Conservation (phyloP, 805 yeast genomes). For the Osmozyma mogii region DNA sequence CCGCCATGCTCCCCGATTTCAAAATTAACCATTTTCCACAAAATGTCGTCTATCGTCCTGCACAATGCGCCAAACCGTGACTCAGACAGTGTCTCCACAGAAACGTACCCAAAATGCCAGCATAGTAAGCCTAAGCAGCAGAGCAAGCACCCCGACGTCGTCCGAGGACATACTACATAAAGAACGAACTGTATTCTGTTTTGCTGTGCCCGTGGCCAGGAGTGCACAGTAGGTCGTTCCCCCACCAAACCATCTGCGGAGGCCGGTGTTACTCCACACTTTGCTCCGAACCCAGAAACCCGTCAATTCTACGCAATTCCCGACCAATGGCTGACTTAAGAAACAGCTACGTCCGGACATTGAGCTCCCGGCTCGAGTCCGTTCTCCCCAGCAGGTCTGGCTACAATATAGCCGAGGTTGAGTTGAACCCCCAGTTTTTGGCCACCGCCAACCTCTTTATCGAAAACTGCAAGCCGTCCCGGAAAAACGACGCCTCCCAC, state of each 20-base stretch:
- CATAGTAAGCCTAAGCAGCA: too few relatives aligned
- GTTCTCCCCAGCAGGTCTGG: constrained; percentile 33
- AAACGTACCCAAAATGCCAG: too few relatives aligned
- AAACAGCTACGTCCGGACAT: constrained; percentile 9
- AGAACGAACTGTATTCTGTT: too few relatives aligned
- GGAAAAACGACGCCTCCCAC: constrained; percentile 9
- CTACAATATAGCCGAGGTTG: constrained; percentile 31
- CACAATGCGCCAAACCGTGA: too few relatives aligned
- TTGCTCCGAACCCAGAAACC: not conserved
- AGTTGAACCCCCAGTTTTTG: constrained; percentile 32
- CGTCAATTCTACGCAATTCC: constrained; percentile 1
- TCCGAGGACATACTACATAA: too few relatives aligned
- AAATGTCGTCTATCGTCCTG: too few relatives aligned
- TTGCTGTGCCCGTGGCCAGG: too few relatives aligned
- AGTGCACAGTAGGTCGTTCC: too few relatives aligned
- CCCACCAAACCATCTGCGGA: not conserved
- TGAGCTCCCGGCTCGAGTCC: constrained; percentile 20
- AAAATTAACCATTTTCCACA: too few relatives aligned
- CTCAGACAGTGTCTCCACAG: too few relatives aligned
- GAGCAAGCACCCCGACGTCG: too few relatives aligned
- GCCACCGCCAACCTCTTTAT: constrained; percentile 23
- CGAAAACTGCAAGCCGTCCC: constrained; percentile 7
- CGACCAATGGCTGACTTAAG: constrained; percentile 4
- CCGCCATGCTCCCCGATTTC: too few relatives aligned
- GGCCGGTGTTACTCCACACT: not conserved